Evolutionary conservation across 306 rosid species (phyloP).

Genomic region (Sesbania bispinosa): DNA sequence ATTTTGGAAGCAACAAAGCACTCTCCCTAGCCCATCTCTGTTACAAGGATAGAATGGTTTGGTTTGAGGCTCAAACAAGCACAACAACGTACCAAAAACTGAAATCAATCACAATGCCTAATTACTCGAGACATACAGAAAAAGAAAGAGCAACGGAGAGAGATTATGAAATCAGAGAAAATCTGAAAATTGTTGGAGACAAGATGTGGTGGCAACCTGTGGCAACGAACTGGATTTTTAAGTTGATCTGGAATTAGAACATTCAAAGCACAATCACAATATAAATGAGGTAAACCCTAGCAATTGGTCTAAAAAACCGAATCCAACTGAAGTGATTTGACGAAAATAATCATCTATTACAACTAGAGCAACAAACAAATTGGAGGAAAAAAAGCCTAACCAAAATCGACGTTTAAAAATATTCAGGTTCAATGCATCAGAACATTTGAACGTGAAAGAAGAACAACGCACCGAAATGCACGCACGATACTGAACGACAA

Average conservation of each 20-base stretch:
- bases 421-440: background rate
- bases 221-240: background rate
- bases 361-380: background rate
- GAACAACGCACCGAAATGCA: background rate
- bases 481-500: background rate
- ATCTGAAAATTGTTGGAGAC: too few relatives aligned
- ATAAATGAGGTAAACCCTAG: background rate
- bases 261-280: background rate
- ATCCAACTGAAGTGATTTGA: background rate
- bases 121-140: too few relatives aligned
- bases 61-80: too few relatives aligned
- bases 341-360: background rate
- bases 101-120: too few relatives aligned
- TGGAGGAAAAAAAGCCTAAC: background rate
- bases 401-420: background rate
- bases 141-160: too few relatives aligned
- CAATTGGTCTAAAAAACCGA: background rate
- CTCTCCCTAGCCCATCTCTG: too few relatives aligned
- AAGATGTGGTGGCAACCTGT: too few relatives aligned
- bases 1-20: too few relatives aligned
- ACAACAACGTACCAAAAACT: too few relatives aligned
- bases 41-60: too few relatives aligned
- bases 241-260: background rate
- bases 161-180: too few relatives aligned
- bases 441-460: background rate